Conservation (phyloP, 495 filamentous ascomycete genomes). For the Talaromyces trachyspermus region DNA sequence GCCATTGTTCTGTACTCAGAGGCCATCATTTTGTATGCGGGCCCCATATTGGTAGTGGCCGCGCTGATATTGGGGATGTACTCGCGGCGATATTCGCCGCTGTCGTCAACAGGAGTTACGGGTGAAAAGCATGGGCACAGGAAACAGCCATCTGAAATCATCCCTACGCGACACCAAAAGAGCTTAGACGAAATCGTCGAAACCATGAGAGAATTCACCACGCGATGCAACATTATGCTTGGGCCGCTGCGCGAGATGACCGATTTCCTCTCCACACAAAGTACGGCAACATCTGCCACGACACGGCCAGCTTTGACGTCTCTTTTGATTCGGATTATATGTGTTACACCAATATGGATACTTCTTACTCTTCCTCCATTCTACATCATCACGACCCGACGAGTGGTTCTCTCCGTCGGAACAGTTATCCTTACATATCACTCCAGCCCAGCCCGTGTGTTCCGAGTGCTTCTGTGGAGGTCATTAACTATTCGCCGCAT, state of each 20-base stretch:
- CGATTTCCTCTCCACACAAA: constrained; percentile 87
- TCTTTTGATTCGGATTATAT: constrained; percentile 79
- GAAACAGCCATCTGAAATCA: constrained; percentile 48
- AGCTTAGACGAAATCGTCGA: constrained; percentile 97
- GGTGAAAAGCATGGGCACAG: constrained; percentile 50
- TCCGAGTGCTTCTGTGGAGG: constrained; percentile 84
- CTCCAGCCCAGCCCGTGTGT: constrained; percentile 75
- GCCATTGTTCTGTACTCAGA: constrained; percentile 78
- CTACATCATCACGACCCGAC: constrained; percentile 77
- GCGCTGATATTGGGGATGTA: constrained; percentile 89
- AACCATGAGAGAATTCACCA: constrained; percentile 78
- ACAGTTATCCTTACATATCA: constrained; percentile 87
- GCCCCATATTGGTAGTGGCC: constrained; percentile 74
- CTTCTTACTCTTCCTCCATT: constrained; percentile 71
- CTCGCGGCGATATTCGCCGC: constrained; percentile 75
- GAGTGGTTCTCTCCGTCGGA: constrained; percentile 70
- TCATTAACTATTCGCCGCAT: constrained; percentile 64
- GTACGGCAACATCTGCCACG: constrained; percentile 84
- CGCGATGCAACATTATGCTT: constrained; percentile 81
- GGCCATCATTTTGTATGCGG: constrained; percentile 64
- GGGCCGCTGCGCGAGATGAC: constrained; percentile 83
- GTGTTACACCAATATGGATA: constrained; percentile 85
- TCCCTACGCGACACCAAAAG: constrained; percentile 62
- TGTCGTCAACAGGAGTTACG: constrained; percentile 77
- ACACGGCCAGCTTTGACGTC: constrained; percentile 86